These are phyloP conservation scores for Leccinum rimulosum DNA, from an alignment of 768 basidiomycete species.

Conservation along the genomic window DNA sequence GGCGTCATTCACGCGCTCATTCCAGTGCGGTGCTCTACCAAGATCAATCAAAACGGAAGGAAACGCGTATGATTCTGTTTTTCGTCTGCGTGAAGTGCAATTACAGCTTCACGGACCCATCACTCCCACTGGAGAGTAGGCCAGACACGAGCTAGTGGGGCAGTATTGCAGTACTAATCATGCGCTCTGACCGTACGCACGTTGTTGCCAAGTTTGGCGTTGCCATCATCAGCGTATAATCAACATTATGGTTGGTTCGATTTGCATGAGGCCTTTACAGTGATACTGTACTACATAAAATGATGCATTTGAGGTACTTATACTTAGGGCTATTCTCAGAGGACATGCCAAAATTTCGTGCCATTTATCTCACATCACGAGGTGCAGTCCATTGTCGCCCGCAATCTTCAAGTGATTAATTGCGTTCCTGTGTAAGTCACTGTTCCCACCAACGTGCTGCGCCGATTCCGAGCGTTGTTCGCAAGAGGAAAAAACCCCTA, in stretches of 20 bases:
- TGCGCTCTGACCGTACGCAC: slow-evolving; percentile 5
- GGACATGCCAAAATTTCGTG: background rate
- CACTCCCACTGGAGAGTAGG: slow-evolving; percentile 45
- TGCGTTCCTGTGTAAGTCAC: background rate
- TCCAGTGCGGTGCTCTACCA: slow-evolving; percentile 91
- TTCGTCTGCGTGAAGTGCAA: slow-evolving; percentile 86
- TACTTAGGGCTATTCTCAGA: background rate
- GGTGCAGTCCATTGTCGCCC: background rate
- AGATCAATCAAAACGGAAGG: slow-evolving; percentile 95
- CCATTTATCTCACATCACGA: background rate
- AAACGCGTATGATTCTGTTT: slow-evolving; percentile 93
- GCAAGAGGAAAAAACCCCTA: background rate
- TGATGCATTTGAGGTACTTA: background rate
- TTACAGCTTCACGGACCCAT: slow-evolving; percentile 71
- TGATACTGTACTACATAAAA: background rate
- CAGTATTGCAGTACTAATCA: slow-evolving; percentile 1
- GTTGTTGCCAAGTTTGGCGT: background rate
- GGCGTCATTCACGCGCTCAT: slow-evolving; percentile 5
- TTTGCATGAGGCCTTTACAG: background rate
- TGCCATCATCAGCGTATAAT: background rate
- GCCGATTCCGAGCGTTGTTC: background rate
- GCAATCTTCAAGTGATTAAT: background rate
- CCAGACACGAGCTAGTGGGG: slow-evolving; percentile 27
- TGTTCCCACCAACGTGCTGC: background rate
- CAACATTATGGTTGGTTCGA: background rate